Conservation (phyloP, 2,329 filamentous ascomycete genomes). For the Exophiala sp. region DNA sequence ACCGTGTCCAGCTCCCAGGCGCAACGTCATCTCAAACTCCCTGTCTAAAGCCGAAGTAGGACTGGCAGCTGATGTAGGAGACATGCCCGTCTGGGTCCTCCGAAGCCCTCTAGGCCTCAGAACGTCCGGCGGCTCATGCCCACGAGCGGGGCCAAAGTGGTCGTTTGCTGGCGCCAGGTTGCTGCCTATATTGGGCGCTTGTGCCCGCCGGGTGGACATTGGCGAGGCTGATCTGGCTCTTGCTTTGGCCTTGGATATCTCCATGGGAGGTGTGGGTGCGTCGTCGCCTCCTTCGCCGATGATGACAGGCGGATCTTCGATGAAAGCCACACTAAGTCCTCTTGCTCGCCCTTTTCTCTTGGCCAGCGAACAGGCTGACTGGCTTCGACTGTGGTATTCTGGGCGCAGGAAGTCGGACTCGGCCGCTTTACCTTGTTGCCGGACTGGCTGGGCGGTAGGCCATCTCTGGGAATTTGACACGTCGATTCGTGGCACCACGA, state of each 20-base stretch:
- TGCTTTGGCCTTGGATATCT: slow-evolving; percentile 54
- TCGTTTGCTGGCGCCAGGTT: not conserved
- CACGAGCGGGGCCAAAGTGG: not conserved
- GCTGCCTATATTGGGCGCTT: not conserved
- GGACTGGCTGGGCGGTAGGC: slow-evolving; percentile 30
- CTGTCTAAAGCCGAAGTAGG: slow-evolving; percentile 16
- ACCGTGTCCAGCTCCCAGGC: slow-evolving; percentile 9
- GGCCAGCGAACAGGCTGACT: slow-evolving; percentile 29
- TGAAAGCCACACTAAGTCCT: slow-evolving; percentile 71
- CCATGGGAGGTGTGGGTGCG: slow-evolving; percentile 65
- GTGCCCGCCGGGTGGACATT: slow-evolving; percentile 1
- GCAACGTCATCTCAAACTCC: slow-evolving; percentile 28
- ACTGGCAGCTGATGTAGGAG: not conserved
- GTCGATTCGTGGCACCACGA: slow-evolving; percentile 34
- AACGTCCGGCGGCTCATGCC: slow-evolving; percentile 16
- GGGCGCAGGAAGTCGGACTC: slow-evolving; percentile 18
- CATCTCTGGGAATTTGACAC: slow-evolving; percentile 34
- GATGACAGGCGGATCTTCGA: slow-evolving; percentile 67
- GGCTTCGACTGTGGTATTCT: slow-evolving; percentile 22
- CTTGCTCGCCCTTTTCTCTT: slow-evolving; percentile 52
- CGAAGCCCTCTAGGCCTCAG: slow-evolving; percentile 17
- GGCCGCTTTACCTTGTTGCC: slow-evolving; percentile 3
- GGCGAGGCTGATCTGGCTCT: slow-evolving; percentile 27
- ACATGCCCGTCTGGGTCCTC: slow-evolving; percentile 20
- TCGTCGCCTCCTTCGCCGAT: slow-evolving; percentile 94